Percentiles rank a stretch among this genome's conserved stretches.
Conservation (phyloP, 169 alveolate genomes). For the Theileria orientalis region DNA sequence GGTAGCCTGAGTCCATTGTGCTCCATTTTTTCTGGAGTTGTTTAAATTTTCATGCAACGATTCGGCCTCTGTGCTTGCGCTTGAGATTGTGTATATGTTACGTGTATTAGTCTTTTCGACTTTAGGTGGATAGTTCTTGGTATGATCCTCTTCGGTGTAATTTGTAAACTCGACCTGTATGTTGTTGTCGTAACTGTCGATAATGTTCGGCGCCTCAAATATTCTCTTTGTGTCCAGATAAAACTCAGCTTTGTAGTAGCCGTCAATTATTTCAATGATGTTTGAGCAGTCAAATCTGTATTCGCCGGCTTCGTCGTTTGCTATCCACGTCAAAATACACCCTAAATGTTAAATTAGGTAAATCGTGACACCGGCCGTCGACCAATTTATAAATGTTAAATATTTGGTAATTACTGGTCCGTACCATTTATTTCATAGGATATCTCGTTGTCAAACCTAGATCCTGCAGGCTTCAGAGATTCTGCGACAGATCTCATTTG, state of each 20-base stretch:
- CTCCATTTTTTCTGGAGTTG: background rate
- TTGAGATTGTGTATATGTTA: conserved; percentile 1
- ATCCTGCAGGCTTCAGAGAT: conserved; percentile 17
- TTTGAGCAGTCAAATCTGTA: conserved; percentile 38
- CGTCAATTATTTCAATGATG: conserved; percentile 56
- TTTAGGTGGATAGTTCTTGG: background rate
- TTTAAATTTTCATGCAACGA: background rate
- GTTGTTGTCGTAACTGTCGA: background rate
- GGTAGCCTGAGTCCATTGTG: background rate
- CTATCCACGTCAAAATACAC: conserved; percentile 55
- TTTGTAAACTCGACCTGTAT: background rate
- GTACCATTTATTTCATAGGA: conserved; percentile 58
- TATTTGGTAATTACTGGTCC: background rate
- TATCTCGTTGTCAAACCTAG: conserved; percentile 29
- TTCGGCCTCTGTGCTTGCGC: conserved; percentile 7
- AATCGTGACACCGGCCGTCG: too few relatives aligned
- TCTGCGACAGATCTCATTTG: conserved; percentile 29
- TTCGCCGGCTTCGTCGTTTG: conserved; percentile 24
- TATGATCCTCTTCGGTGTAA: background rate
- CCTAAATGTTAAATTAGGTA: conserved; percentile 22
- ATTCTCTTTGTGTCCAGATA: conserved; percentile 48
- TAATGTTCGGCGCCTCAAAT: background rate
- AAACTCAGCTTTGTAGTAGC: conserved; percentile 60
- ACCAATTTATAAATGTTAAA: background rate
- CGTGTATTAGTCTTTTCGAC: background rate